Conservation (phyloP, 2,329 filamentous ascomycete genomes). For the Coleophoma cylindrospora region DNA sequence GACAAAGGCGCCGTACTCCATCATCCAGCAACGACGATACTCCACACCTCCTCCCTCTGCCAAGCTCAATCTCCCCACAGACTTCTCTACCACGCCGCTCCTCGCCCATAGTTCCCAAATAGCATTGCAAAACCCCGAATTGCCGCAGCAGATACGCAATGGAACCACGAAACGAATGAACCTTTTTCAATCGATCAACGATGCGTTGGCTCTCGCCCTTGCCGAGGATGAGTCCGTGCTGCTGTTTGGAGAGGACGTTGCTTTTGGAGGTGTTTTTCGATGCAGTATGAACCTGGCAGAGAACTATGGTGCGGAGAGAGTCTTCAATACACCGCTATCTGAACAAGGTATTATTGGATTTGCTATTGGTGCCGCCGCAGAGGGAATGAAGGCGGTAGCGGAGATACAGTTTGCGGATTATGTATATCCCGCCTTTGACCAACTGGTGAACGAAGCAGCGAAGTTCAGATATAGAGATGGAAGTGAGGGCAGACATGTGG, state of each 20-base stretch:
- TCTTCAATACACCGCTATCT: slow-evolving; percentile 93
- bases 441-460: slow-evolving; percentile 72
- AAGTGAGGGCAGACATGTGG: slow-evolving; percentile 47
- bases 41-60: slow-evolving; percentile 45
- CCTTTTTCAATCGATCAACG: slow-evolving; percentile 89
- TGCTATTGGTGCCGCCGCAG: slow-evolving; percentile 81
- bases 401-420: slow-evolving; percentile 84
- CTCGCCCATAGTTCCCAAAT: slow-evolving; percentile 74
- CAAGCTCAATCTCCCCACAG: slow-evolving; percentile 76
- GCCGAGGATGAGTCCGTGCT: slow-evolving; percentile 80
- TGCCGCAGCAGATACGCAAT: slow-evolving; percentile 60
- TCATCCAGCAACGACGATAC: slow-evolving; percentile 11
- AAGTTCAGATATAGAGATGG: slow-evolving; percentile 67
- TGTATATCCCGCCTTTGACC: slow-evolving; percentile 72
- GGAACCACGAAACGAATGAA: slow-evolving; percentile 82
- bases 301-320: slow-evolving; percentile 79
- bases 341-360: slow-evolving; percentile 96
- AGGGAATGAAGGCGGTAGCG: slow-evolving; percentile 88
- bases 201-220: slow-evolving; percentile 78
- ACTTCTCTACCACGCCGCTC: slow-evolving; percentile 78
- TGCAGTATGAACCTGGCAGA: slow-evolving; percentile 88
- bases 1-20: background rate
- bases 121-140: slow-evolving; percentile 66
- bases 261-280: slow-evolving; percentile 93
- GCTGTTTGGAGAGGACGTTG: slow-evolving; percentile 94